Percentiles rank a stretch among this genome's conserved stretches.
These are phyloP conservation scores for Parmelia sp. DNA, from an alignment of 495 filamentous ascomycete species.

Conservation along the genomic window DNA sequence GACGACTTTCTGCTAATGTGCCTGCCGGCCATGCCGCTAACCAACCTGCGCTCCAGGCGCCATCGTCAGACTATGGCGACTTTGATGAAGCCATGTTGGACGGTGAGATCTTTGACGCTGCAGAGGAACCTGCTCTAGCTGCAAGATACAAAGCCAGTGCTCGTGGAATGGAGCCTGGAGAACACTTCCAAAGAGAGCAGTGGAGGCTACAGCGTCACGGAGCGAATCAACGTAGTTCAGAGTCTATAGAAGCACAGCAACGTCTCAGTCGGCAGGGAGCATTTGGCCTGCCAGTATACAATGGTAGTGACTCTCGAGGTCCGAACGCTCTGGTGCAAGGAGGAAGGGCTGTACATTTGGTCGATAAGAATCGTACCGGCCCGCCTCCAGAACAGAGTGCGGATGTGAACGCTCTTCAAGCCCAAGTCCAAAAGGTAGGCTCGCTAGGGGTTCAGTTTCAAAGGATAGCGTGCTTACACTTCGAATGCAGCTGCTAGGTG, in stretches of 20 bases:
- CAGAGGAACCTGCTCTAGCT: conserved; percentile 27
- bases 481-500: conserved; percentile 43
- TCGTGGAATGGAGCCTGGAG: conserved; percentile 22
- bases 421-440: conserved; percentile 36
- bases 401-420: conserved; percentile 28
- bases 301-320: not conserved
- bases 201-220: conserved; percentile 33
- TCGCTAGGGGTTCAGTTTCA: not conserved
- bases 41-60: conserved; percentile 10
- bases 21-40: not conserved
- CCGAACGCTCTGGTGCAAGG: not conserved
- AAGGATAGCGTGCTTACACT: conserved; percentile 7
- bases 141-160: conserved; percentile 31
- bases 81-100: conserved; percentile 52
- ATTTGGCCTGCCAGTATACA: not conserved
- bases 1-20: conserved; percentile 8
- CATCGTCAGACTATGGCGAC: conserved; percentile 43
- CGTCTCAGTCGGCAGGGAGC: not conserved
- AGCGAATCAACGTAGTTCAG: conserved; percentile 1
- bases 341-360: not conserved
- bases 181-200: conserved; percentile 30
- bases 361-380: not conserved
- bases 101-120: conserved; percentile 47
- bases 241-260: not conserved
- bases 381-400: conserved; percentile 4